phyloP scores from a whole-genome alignment of 1,284 basidiomycete genomes.

The Austroboletus olivaceoglutinosus region DNA sequence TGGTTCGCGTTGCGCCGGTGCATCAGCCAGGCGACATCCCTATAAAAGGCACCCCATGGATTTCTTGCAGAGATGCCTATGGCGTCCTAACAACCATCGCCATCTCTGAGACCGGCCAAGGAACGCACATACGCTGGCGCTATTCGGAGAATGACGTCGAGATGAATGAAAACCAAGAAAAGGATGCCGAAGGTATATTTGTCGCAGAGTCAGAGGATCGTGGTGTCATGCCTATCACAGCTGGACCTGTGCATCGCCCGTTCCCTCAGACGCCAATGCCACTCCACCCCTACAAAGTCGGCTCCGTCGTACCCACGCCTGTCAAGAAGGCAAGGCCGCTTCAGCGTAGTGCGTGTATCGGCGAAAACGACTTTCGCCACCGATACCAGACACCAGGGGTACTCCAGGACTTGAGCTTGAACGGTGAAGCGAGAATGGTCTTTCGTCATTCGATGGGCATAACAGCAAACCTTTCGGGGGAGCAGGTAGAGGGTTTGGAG shows the following conservation, averaged over 20 bases:
- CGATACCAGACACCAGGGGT: constrained; percentile 19
- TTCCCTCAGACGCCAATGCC: constrained; percentile 27
- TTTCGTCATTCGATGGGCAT: constrained; percentile 22
- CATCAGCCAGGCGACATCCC: not conserved
- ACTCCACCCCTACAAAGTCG: constrained; percentile 22
- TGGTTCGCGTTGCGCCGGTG: not conserved
- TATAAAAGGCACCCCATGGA: constrained; percentile 10
- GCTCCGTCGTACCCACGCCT: constrained; percentile 31
- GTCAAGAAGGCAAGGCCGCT: constrained; percentile 31
- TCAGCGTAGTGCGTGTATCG: constrained; percentile 25
- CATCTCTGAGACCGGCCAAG: constrained; percentile 23
- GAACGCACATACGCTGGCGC: constrained; percentile 20
- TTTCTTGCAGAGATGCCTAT: constrained; percentile 16
- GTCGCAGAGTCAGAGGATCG: constrained; percentile 18
- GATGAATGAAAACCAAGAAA: not conserved
- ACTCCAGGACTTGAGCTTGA: constrained; percentile 12
- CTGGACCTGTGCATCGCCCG: not conserved
- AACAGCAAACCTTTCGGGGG: constrained; percentile 20
- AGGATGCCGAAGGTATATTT: constrained; percentile 10
- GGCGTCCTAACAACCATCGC: constrained; percentile 14
- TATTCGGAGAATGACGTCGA: constrained; percentile 10
- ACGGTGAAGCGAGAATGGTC: constrained; percentile 18
- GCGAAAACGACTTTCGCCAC: constrained; percentile 26
- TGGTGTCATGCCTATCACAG: constrained; percentile 7
- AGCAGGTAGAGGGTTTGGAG: constrained; percentile 24